Conservation (phyloP, 2,329 filamentous ascomycete species). For the Ophioceras dolichostomum region DNA sequence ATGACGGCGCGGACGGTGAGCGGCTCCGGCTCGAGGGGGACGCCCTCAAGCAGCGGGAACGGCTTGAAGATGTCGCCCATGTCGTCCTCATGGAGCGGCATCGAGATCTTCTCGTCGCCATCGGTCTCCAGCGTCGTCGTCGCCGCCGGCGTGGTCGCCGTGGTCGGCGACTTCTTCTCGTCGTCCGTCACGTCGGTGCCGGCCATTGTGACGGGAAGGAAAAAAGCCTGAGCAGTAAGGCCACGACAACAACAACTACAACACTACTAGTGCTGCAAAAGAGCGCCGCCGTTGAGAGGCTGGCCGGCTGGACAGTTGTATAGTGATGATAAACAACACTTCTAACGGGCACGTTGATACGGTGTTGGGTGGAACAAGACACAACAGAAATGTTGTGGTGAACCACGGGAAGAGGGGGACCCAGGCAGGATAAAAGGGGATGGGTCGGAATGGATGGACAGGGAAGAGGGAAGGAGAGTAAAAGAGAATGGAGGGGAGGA, state of each 20-base stretch:
- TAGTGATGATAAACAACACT: background rate
- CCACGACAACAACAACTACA: no score
- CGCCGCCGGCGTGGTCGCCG: background rate
- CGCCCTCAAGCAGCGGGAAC: background rate
- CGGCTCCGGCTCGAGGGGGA: conserved; percentile 19
- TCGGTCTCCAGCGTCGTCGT: background rate
- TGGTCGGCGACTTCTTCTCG: background rate
- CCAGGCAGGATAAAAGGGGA: background rate
- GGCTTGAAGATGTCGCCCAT: background rate
- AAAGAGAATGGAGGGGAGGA: background rate
- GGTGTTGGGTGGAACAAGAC: background rate
- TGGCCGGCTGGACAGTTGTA: background rate
- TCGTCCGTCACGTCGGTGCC: background rate
- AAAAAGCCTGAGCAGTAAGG: no score
- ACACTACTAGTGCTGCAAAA: no score
- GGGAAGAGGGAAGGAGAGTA: background rate
- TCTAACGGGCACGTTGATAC: background rate
- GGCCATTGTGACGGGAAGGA: no score
- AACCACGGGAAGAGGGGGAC: background rate
- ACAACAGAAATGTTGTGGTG: no score
- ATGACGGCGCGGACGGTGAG: conserved; percentile 43
- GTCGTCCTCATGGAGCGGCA: background rate
- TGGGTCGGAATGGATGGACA: background rate
- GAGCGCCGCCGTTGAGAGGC: background rate
- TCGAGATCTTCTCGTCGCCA: background rate